Conservation (phyloP, 2,329 filamentous ascomycete genomes). For the Cordyceps fumosorosea region DNA sequence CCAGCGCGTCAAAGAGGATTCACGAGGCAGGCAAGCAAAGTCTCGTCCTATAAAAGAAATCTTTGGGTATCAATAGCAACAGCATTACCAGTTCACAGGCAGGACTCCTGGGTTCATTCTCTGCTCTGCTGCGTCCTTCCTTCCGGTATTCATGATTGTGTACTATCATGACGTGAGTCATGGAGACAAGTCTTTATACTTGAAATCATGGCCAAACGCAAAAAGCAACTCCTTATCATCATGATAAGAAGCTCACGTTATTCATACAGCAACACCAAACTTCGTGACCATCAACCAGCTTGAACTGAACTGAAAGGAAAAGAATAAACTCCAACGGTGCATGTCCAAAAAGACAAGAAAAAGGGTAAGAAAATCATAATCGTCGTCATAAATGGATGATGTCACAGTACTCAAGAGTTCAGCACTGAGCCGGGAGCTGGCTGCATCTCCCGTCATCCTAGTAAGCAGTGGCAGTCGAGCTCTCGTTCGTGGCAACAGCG, state of each 20-base stretch:
- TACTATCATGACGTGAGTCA: constrained; percentile 12
- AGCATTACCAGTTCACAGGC: constrained; percentile 2
- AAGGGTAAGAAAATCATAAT: constrained; percentile 2
- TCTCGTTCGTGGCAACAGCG: constrained; percentile 38
- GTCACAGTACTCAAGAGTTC: background rate
- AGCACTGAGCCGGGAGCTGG: background rate
- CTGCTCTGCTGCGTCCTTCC: background rate
- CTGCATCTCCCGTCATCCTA: constrained; percentile 15
- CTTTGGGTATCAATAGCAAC: constrained; percentile 14
- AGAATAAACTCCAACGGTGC: background rate
- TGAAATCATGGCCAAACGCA: background rate
- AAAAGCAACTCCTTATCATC: background rate
- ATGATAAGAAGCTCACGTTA: constrained; percentile 1
- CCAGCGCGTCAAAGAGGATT: background rate
- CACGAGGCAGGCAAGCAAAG: background rate
- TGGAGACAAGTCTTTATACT: constrained; percentile 8
- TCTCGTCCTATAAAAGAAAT: background rate
- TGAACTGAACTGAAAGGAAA: background rate
- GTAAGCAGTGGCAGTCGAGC: constrained; percentile 36
- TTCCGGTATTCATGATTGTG: background rate
- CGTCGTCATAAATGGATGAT: background rate
- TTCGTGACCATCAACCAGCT: background rate
- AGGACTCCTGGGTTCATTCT: constrained; percentile 1
- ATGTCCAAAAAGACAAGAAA: background rate
- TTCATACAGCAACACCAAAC: background rate